A percentile compares a stretch with the other conserved stretches of the same genome.
These are phyloP conservation scores for Aegilops speltoides DNA, from an alignment of 176 grass and related monocot genomes.

Conservation along the genomic window DNA sequence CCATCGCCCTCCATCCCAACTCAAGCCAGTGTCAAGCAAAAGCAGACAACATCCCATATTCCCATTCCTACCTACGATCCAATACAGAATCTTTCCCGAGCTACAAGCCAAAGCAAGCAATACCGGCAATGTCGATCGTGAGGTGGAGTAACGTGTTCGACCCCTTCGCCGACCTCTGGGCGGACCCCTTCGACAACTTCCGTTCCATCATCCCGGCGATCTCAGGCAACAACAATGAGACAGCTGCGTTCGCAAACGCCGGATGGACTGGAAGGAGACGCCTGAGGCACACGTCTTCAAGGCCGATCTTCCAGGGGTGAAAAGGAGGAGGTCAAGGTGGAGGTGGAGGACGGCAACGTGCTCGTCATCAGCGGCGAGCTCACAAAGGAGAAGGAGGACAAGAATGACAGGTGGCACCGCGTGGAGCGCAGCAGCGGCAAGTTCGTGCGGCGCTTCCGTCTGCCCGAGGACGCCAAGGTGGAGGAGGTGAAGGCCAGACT, in stretches of 20 bases:
- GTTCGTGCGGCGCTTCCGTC: constrained; percentile 14
- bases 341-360: constrained; percentile 47
- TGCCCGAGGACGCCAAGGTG: constrained; percentile 39
- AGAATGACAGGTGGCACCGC: constrained; percentile 43
- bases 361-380: constrained; percentile 39
- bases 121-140: constrained; percentile 26
- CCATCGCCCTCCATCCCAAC: neutral
- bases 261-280: constrained; percentile 42
- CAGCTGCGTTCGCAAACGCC: neutral
- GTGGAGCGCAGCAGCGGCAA: constrained; percentile 43
- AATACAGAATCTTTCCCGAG: no score
- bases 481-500: constrained; percentile 35
- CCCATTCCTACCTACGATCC: no score
- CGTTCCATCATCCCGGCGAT: constrained; percentile 19
- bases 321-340: constrained; percentile 44
- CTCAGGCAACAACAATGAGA: neutral
- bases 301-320: constrained; percentile 37
- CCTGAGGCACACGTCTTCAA: constrained; percentile 41
- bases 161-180: constrained; percentile 35
- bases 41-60: neutral
- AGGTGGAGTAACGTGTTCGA: constrained; percentile 51
- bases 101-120: neutral
- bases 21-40: neutral
- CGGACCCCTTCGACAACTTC: constrained; percentile 35
- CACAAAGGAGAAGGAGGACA: constrained; percentile 37